Percentiles rank a stretch among this genome's conserved stretches.
Evolutionary conservation across 2,329 filamentous ascomycete species (phyloP).

Genomic region (Beauveria australis): DNA sequence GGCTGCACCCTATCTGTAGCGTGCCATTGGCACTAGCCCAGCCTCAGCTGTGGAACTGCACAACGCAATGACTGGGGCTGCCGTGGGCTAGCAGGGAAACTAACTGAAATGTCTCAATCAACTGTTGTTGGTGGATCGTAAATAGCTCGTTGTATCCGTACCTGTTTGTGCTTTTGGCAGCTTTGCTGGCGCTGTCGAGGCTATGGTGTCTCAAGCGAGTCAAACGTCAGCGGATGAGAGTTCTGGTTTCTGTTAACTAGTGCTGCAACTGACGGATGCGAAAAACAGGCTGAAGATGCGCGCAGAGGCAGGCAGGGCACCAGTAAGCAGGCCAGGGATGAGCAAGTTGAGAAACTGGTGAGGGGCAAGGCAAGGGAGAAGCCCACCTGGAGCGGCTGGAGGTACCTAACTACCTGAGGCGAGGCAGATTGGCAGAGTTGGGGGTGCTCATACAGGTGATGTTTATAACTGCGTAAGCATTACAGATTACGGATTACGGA

Average conservation of each 20-base stretch:
- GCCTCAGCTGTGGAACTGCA: constrained; percentile 9
- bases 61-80: no score
- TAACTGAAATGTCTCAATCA: background rate
- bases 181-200: background rate
- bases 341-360: background rate
- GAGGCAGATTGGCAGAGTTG: background rate
- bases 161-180: background rate
- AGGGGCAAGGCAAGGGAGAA: background rate
- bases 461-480: background rate
- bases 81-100: no score
- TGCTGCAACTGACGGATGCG: no score
- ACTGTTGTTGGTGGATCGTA: background rate
- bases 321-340: background rate
- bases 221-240: background rate
- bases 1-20: background rate
- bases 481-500: background rate
- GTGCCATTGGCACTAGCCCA: background rate
- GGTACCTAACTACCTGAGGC: no score
- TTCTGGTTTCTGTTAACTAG: no score
- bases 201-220: background rate
- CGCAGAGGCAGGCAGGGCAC: background rate
- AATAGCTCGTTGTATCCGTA: background rate
- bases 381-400: background rate
- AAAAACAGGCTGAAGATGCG: background rate
- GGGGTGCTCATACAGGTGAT: background rate